These are phyloP conservation scores for Raphanus hybrid DNA, from an alignment of 441 rosid genomes.

Conservation along the genomic window DNA sequence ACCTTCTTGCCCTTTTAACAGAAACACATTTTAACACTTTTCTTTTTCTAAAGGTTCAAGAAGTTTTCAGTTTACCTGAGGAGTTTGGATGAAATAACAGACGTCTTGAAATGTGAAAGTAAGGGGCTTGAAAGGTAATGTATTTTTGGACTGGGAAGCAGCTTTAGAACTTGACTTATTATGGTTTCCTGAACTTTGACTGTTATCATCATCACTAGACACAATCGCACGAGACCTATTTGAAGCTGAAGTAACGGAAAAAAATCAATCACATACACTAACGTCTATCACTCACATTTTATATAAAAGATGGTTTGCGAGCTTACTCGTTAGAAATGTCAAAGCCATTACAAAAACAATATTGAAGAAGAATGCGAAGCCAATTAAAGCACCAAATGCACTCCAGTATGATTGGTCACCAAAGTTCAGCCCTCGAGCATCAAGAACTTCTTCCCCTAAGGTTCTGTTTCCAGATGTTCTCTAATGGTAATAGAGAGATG, in stretches of 20 bases:
- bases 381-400: conserved; percentile 60
- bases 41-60: neutral
- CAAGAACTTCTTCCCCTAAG: conserved; percentile 52
- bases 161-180: conserved; percentile 11
- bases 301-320: neutral
- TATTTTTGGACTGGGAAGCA: conserved; percentile 34
- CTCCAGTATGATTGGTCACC: conserved; percentile 61
- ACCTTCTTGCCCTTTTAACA: conserved; percentile 47
- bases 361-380: conserved; percentile 60
- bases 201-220: conserved; percentile 38
- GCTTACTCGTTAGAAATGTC: conserved; percentile 64
- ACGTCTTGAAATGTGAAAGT: conserved; percentile 62
- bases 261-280: neutral
- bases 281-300: neutral
- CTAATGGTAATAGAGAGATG: conserved; percentile 14
- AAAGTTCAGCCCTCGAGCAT: conserved; percentile 64
- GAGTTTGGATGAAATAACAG: conserved; percentile 57
- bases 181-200: conserved; percentile 13
- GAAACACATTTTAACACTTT: conserved; percentile 6
- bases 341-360: conserved; percentile 62
- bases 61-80: conserved; percentile 33
- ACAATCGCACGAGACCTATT: conserved; percentile 57
- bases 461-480: conserved; percentile 45
- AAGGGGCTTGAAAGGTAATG: conserved; percentile 66
- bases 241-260: conserved; percentile 53